Evolutionary conservation across 2,329 filamentous ascomycete species (phyloP).

Genomic region (Claviceps capensis): DNA sequence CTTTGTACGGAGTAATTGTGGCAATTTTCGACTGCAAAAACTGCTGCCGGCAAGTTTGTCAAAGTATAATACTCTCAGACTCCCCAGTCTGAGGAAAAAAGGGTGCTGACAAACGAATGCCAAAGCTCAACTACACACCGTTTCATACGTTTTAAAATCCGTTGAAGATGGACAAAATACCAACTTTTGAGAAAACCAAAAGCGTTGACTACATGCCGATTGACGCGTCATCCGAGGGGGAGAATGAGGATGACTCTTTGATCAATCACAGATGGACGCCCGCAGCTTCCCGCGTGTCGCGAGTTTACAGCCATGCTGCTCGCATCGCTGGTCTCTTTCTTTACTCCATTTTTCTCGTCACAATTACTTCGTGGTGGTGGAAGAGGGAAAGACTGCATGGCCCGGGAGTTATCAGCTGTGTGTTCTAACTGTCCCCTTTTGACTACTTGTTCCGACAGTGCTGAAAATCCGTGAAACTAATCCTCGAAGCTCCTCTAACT

Average conservation of each 20-base stretch:
- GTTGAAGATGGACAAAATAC: background rate
- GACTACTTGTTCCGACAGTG: background rate
- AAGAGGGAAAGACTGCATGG: background rate
- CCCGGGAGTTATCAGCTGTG: background rate
- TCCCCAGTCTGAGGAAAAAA: too few relatives aligned
- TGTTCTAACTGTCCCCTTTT: background rate
- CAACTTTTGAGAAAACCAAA: background rate
- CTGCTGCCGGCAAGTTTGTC: too few relatives aligned
- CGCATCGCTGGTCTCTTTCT: background rate
- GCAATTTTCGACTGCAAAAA: too few relatives aligned
- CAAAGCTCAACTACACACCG: background rate
- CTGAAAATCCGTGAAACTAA: background rate
- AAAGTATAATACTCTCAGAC: too few relatives aligned
- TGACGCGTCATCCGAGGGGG: background rate
- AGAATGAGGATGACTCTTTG: background rate
- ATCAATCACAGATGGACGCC: background rate
- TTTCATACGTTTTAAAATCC: background rate
- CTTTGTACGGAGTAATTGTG: too few relatives aligned
- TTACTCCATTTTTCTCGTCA: background rate
- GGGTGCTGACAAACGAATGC: too few relatives aligned
- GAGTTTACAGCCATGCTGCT: background rate
- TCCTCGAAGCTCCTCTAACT: background rate
- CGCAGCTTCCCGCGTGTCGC: background rate
- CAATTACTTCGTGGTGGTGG: background rate
- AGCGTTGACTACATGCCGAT: background rate